Conservation (phyloP, 1,284 basidiomycete genomes). For the Boletus sp. region DNA sequence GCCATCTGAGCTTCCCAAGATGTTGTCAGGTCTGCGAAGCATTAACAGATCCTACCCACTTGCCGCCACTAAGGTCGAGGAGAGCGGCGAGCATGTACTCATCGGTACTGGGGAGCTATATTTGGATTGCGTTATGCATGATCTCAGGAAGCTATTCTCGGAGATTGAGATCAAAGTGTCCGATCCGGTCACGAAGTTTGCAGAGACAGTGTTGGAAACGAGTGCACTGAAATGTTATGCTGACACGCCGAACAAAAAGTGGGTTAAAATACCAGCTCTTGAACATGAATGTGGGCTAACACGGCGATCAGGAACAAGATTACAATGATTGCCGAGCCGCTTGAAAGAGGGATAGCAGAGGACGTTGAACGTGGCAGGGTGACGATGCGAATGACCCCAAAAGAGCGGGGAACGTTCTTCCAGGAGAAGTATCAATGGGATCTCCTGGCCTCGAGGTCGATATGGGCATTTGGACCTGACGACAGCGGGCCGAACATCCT, state of each 20-base stretch:
- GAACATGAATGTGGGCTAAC: constrained; percentile 13
- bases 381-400: constrained; percentile 88
- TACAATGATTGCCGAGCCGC: constrained; percentile 96
- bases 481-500: constrained; percentile 92
- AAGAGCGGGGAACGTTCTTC: constrained; percentile 92
- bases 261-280: constrained; percentile 24
- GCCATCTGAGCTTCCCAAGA: constrained; percentile 97
- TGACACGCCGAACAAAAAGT: constrained; percentile 99
- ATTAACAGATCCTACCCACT: constrained; percentile 98
- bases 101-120: constrained; percentile 97
- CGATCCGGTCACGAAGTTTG: constrained; percentile 97
- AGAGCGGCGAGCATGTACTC: constrained; percentile 95
- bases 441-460: constrained; percentile 91
- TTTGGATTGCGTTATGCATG: constrained; percentile 96
- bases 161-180: constrained; percentile 99
- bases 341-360: constrained; percentile 90
- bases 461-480: constrained; percentile 99
- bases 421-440: constrained; percentile 99
- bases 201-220: constrained; percentile 98
- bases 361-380: constrained; percentile 91
- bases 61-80: constrained; percentile 93
- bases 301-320: constrained; percentile 74
- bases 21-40: constrained; percentile 94
- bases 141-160: constrained; percentile 86
- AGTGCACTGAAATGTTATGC: constrained; percentile 98